Evolutionary conservation across 768 basidiomycete genomes (phyloP).

Genomic region (Kondoa subrosea): DNA sequence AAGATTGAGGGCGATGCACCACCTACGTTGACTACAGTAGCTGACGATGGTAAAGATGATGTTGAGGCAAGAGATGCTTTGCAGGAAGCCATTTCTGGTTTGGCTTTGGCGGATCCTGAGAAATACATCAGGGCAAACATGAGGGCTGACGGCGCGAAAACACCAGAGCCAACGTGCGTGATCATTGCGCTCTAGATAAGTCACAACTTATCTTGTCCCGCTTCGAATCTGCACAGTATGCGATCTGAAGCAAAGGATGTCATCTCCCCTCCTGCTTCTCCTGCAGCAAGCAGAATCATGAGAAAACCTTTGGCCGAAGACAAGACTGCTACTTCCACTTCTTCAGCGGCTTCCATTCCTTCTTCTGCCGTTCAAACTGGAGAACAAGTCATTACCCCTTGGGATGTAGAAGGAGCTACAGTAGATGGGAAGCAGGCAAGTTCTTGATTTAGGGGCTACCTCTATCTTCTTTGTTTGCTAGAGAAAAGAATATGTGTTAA

Average conservation of each 20-base stretch:
- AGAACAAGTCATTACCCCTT: constrained; percentile 54
- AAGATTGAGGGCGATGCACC: not conserved
- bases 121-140: constrained; percentile 22
- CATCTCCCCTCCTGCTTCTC: not conserved
- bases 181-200: not conserved
- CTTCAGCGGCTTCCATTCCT: not conserved
- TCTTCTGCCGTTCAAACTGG: not conserved
- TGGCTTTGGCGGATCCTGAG: constrained; percentile 23
- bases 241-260: not conserved
- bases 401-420: constrained; percentile 89
- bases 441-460: too few species aligned
- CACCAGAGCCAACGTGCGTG: constrained; percentile 22
- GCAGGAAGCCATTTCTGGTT: constrained; percentile 18
- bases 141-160: constrained; percentile 21
- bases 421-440: constrained; percentile 64
- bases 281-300: too few species aligned
- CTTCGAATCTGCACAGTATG: not conserved
- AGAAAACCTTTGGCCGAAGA: too few species aligned
- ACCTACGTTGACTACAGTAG: not conserved
- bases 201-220: not conserved
- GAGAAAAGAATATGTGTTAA: not conserved
- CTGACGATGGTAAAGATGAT: constrained; percentile 12
- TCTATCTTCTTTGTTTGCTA: not conserved
- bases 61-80: constrained; percentile 23
- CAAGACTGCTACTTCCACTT: too few species aligned